Base-by-base conservation (phyloP, 192 early-diverging fungal genomes). In the Coemansia sp. region DNA sequence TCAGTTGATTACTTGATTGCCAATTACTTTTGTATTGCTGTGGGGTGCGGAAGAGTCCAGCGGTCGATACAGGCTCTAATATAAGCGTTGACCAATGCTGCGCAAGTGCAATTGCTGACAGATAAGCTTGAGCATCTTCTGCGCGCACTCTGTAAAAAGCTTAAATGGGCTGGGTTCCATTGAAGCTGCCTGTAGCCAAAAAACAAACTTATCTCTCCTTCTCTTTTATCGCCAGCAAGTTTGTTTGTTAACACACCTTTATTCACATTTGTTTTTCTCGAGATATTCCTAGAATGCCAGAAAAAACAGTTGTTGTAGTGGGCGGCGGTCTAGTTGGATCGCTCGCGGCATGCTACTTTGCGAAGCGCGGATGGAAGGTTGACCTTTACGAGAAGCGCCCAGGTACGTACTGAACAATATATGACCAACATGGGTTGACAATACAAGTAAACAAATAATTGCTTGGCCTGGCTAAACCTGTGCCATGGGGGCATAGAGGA, bases 311-410 rank as follows among this genome's bases (percentile, higher is more conserved):
- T 28, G 72, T 73, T 61, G 85, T 99, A 61, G 83, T 99, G 4
- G 96, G 96, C 48, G 96, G 90, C 56, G 96, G 96, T n/a, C 89
- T 94, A 30, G 96, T 99, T 18, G 96, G 96, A 3, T 84, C 91
- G 1, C 86, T 98, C 42, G 82, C 88, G 20, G 90, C 93, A 11
- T 89, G 96, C 60, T 96, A 94, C 76, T 90, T 95, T 86, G 95
- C 93, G 30, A 86, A 90, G 76, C 87, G 93, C 58, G 94, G 94
- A 7, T 99, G 94, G 93, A 76, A 84, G 31, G 95, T 99, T 3
- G 85, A 88, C 22, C 73, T 99, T 33, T 97, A 87, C 69, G 96
- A 99, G 66, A 80, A 87, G 56, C 87, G 96, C 10, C 80, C 86
- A 84, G 77, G 77, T 79, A 79, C 12, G 68, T 42, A 17, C 50